Conservation (phyloP, 768 basidiomycete species). For the Rhizopogon vinicolor region DNA sequence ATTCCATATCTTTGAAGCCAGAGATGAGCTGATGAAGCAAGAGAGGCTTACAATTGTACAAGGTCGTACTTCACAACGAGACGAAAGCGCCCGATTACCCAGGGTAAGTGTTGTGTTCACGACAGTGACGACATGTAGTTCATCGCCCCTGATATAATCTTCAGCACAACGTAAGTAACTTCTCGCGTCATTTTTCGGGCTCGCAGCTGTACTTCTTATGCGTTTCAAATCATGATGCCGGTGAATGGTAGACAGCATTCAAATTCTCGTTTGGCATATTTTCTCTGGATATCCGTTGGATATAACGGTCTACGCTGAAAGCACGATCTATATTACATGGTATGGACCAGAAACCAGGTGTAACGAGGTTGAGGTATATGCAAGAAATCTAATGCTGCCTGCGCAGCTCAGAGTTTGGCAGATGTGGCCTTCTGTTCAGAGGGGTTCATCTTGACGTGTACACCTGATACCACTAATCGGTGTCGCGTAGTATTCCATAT, state of each 20-base stretch:
- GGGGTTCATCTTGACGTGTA: conserved; percentile 48
- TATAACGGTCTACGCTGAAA: neutral
- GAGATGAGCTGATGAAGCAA: neutral
- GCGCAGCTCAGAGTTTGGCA: conserved; percentile 14
- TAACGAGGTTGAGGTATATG: neutral
- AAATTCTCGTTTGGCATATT: neutral
- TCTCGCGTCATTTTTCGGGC: too few relatives aligned
- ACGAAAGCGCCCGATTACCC: conserved; percentile 43
- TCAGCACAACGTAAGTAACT: neutral
- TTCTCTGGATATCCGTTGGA: conserved; percentile 6
- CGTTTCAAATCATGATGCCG: too few relatives aligned
- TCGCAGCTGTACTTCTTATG: too few relatives aligned
- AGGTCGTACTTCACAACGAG: conserved; percentile 43
- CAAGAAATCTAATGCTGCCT: too few relatives aligned
- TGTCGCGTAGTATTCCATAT: conserved; percentile 53
- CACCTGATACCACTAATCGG: conserved; percentile 43
- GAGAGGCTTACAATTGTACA: neutral
- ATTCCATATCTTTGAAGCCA: conserved; percentile 48
- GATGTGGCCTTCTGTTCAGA: neutral
- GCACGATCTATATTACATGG: neutral
- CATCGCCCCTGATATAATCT: conserved; percentile 28
- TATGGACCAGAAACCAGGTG: neutral
- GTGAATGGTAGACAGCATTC: too few relatives aligned
- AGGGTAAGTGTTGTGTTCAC: conserved; percentile 48
- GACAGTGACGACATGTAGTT: conserved; percentile 44